Conservation (phyloP, 768 basidiomycete species). For the Coprinellus aureogranulatus region DNA sequence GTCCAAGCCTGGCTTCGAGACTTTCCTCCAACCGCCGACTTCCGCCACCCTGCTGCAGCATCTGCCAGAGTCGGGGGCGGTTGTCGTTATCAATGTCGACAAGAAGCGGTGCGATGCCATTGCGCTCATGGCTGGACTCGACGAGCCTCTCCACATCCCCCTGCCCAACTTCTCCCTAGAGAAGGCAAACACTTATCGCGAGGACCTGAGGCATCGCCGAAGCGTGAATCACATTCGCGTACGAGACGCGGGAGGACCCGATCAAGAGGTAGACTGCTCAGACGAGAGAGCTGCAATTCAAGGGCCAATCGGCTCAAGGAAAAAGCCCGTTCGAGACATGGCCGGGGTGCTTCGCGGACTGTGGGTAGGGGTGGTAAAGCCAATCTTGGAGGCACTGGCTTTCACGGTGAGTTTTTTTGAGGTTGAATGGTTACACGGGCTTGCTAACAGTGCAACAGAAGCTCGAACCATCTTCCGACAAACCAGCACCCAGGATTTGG, state of each 20-base stretch:
- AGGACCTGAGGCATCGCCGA: background rate
- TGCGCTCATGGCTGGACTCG: background rate
- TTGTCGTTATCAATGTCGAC: conserved; percentile 6
- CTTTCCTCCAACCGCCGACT: conserved; percentile 10
- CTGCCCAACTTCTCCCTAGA: conserved; percentile 3
- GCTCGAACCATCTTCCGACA: background rate
- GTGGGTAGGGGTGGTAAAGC: background rate
- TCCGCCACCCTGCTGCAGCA: background rate
- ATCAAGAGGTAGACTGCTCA: background rate
- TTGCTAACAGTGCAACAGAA: background rate
- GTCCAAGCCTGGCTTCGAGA: conserved; percentile 13
- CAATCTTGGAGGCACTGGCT: background rate
- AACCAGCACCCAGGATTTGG: conserved; percentile 18
- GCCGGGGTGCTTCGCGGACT: background rate
- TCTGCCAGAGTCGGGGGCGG: conserved; percentile 3
- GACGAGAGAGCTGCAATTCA: too few species aligned
- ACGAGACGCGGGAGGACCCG: background rate
- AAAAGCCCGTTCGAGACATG: background rate
- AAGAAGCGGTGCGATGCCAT: conserved; percentile 5
- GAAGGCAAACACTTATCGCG: background rate
- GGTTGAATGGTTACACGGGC: conserved; percentile 1
- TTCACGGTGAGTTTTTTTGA: conserved; percentile 15
- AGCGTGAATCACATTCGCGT: background rate
- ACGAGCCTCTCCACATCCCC: conserved; percentile 4
- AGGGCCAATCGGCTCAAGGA: background rate